Percentiles rank a stretch among this genome's conserved stretches.
Conservation (phyloP, 2,329 filamentous ascomycete genomes). For the Verticillium nonalfalfae region DNA sequence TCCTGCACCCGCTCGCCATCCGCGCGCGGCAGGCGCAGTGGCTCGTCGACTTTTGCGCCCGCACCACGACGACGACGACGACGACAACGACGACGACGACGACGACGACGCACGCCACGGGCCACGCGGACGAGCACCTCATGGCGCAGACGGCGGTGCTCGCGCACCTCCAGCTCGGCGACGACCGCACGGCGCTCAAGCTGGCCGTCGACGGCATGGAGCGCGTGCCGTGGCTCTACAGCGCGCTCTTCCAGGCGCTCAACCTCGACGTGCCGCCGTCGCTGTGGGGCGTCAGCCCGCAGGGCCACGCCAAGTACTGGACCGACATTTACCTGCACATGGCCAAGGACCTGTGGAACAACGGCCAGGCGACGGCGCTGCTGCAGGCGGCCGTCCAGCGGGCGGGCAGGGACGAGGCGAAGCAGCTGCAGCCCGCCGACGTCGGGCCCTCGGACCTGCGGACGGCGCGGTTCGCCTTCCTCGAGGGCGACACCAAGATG, state of each 20-base stretch:
- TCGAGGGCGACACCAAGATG: slow-evolving; percentile 68
- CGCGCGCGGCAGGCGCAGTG: slow-evolving; percentile 70
- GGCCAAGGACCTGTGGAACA: slow-evolving; percentile 82
- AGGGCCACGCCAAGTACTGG: slow-evolving; percentile 58
- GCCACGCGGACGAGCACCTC: slow-evolving; percentile 49
- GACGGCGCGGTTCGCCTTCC: slow-evolving; percentile 69
- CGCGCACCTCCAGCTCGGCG: slow-evolving; percentile 66
- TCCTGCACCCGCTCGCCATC: slow-evolving; percentile 80
- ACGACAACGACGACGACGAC: no score
- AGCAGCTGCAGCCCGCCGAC: slow-evolving; percentile 28
- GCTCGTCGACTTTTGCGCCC: slow-evolving; percentile 62
- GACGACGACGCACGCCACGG: slow-evolving; percentile 28
- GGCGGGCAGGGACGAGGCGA: slow-evolving; percentile 34
- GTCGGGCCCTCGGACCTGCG: slow-evolving; percentile 31
- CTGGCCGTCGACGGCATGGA: slow-evolving; percentile 63
- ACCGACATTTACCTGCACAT: slow-evolving; percentile 70
- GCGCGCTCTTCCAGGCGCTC: slow-evolving; percentile 71
- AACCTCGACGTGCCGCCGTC: slow-evolving; percentile 71
- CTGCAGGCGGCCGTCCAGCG: slow-evolving; percentile 63
- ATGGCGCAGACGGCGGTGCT: slow-evolving; percentile 71
- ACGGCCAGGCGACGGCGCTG: slow-evolving; percentile 60
- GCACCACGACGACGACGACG: no score
- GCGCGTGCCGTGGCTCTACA: slow-evolving; percentile 78
- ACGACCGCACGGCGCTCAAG: slow-evolving; percentile 57
- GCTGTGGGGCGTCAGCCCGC: slow-evolving; percentile 73